Evolutionary conservation across 306 rosid genomes (phyloP).

Genomic region (Quercus gilva): DNA sequence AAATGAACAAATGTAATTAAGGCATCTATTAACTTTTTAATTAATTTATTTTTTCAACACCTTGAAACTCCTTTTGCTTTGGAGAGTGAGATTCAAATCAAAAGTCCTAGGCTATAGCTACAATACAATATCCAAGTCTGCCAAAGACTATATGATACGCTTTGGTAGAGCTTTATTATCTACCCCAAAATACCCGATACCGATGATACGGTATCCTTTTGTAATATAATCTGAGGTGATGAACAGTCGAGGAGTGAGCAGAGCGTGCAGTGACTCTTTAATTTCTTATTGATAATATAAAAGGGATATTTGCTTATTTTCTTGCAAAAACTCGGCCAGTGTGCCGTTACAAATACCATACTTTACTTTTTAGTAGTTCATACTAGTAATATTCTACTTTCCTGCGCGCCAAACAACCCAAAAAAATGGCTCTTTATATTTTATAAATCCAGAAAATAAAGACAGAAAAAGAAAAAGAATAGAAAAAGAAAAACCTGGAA

Average conservation of each 20-base stretch:
- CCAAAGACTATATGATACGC: neutral
- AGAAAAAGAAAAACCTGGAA: neutral
- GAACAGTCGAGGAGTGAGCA: neutral
- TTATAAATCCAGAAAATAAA: neutral
- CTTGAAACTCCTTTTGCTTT: too few species aligned
- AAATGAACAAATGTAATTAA: too few species aligned
- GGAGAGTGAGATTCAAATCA: neutral
- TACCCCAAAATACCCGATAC: neutral
- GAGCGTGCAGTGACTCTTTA: neutral
- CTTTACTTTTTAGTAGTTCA: neutral
- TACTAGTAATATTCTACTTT: conserved; percentile 3
- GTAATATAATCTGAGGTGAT: too few species aligned
- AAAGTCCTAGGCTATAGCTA: too few species aligned
- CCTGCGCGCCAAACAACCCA: conserved; percentile 39
- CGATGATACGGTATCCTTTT: neutral
- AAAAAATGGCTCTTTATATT: neutral
- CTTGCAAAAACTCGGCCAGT: conserved; percentile 17
- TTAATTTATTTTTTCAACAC: too few species aligned
- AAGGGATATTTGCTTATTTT: conserved; percentile 2
- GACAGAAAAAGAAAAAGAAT: neutral
- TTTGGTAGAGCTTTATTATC: neutral
- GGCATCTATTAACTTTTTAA: too few species aligned
- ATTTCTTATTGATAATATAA: neutral
- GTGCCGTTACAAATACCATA: conserved; percentile 25
- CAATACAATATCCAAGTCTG: neutral